Base-by-base conservation (phyloP, 495 filamentous ascomycete species). In the Xylaria castorea region DNA sequence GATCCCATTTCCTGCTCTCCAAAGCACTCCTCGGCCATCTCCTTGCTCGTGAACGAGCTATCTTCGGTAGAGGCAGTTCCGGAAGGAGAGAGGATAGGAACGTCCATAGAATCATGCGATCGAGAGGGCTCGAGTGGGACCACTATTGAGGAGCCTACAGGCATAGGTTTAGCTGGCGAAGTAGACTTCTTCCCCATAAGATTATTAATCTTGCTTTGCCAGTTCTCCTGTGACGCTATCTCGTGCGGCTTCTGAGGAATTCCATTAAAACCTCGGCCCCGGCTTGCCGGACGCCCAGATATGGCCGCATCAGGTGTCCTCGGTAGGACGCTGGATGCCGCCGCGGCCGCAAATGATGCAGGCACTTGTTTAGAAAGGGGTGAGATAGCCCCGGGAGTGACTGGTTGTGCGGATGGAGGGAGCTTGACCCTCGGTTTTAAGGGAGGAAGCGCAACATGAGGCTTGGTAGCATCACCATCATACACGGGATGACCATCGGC, bases 1-100 rank as follows among this genome's bases (percentile, higher is more conserved):
- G 92, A 94, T 5, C 92, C 93, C 79, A 91, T 92, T 79, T 94
- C 93, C 71, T 92, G 92, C 77, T 95, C 92, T 71, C 94, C 93
- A 68, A 95, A 94, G 74, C 93, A 92, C 70, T 91, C 92, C 73
- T 95, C 93, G 40, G 90, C 91, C 75, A 92, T 91, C 32, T 88
- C 88, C 73, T 88, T 90, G 5, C 74, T 78, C 30, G 71, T 80
- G 87, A 88, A 50, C 83, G 86, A 32, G 77, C 71, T 38, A 77
- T 80, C 53, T 36, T 78, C 73, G 70, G 77, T 70, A 74, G 73
- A 50, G 66, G 72, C 18, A 38, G 71, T 72, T n/a, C 74, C 66
- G 27, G 74, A 74, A 40, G 70, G 61, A n/a, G 77, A 73, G 25
- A 77, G 65, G 36, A 74, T 67, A 58, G 91, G 91, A 46, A 91